Conservation (phyloP, 371 early-diverging fungal genomes). For the Mortierella sp. region DNA sequence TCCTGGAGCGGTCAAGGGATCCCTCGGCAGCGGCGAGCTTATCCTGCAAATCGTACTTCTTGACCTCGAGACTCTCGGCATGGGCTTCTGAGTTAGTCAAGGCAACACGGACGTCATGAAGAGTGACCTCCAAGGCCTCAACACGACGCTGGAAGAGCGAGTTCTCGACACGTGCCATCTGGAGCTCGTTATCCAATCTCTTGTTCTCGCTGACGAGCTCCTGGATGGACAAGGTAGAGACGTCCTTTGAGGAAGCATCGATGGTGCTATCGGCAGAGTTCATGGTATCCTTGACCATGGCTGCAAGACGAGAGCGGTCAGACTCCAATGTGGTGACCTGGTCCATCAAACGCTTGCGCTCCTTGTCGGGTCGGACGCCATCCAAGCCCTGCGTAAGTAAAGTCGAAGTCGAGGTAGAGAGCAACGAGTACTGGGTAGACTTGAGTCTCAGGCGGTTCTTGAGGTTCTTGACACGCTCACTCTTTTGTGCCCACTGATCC, state of each 20-base stretch:
- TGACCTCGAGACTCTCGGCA: constrained; percentile 51
- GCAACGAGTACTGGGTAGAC: constrained; percentile 40
- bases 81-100: constrained; percentile 55
- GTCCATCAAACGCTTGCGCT: constrained; percentile 46
- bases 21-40: constrained; percentile 45
- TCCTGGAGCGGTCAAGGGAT: constrained; percentile 43
- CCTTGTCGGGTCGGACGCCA: constrained; percentile 49
- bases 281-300: constrained; percentile 57
- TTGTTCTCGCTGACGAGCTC: constrained; percentile 47
- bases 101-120: constrained; percentile 58
- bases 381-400: constrained; percentile 40
- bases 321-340: constrained; percentile 48
- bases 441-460: constrained; percentile 45
- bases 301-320: constrained; percentile 54
- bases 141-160: constrained; percentile 51
- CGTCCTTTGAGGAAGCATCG: constrained; percentile 21
- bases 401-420: constrained; percentile 51
- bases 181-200: constrained; percentile 34
- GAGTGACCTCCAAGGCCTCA: constrained; percentile 53
- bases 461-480: constrained; percentile 31
- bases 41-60: constrained; percentile 58
- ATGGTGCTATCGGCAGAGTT: neutral
- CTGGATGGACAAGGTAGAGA: constrained; percentile 31
- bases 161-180: constrained; percentile 49
- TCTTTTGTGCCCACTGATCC: constrained; percentile 17